These are phyloP conservation scores for Spergularia azorica DNA, from an alignment of 179 eudicot genomes.

Conservation along the genomic window DNA sequence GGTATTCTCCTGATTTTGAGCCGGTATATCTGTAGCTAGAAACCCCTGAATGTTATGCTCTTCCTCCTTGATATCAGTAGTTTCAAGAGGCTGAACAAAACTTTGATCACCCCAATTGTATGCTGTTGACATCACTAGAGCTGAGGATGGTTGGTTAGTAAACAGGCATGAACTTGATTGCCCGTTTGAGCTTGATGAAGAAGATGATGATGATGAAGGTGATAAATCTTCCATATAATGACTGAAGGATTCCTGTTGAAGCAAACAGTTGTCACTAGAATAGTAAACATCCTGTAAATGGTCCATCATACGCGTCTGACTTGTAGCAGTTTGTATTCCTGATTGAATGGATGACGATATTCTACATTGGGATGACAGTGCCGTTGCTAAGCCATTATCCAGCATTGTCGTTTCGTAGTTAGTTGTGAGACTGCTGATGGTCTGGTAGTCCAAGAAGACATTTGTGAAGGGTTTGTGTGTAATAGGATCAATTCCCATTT, in stretches of 20 bases:
- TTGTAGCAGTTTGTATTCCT: background rate
- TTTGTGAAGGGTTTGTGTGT: conserved; percentile 83
- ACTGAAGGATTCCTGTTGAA: conserved; percentile 24
- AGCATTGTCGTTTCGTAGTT: conserved; percentile 18
- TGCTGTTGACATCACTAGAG: conserved; percentile 28
- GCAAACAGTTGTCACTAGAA: background rate
- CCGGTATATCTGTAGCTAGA: conserved; percentile 19
- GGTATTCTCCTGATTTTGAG: conserved; percentile 8
- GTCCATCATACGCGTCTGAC: background rate
- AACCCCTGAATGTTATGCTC: conserved; percentile 30
- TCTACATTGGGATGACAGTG: conserved; percentile 21
- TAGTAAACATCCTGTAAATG: conserved; percentile 25
- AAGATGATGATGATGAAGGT: conserved; percentile 35
- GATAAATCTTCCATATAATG: conserved; percentile 35
- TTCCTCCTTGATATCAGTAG: conserved; percentile 28
- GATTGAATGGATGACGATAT: conserved; percentile 19
- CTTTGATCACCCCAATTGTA: conserved; percentile 37
- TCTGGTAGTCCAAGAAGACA: conserved; percentile 64
- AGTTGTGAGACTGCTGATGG: conserved; percentile 45
- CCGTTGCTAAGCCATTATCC: conserved; percentile 20
- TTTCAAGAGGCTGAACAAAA: conserved; percentile 25
- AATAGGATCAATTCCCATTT: conserved; percentile 80
- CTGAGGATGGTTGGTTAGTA: conserved; percentile 25
- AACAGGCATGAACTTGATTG: conserved; percentile 16
- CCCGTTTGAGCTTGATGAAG: conserved; percentile 34